Evolutionary conservation across 208 protist species (phyloP).

Genomic region (Trypanosoma conorhini): DNA sequence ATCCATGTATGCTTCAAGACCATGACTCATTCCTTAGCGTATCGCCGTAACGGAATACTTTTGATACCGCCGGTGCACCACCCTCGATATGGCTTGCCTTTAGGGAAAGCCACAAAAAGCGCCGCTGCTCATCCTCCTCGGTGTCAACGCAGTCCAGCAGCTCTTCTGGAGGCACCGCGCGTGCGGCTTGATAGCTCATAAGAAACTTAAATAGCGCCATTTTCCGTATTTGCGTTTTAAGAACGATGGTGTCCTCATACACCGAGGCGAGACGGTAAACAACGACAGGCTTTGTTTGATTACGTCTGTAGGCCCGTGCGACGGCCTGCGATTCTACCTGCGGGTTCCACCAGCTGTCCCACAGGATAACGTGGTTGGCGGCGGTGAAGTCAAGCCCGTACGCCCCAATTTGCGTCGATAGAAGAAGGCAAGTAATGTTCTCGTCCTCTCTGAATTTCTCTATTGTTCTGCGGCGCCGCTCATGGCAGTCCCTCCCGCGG

Average conservation of each 20-base stretch:
- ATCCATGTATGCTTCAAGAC: conserved; percentile 2
- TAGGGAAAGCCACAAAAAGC: conserved; percentile 56
- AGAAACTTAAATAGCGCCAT: conserved; percentile 79
- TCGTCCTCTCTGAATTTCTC: conserved; percentile 59
- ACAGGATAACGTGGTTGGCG: conserved; percentile 98
- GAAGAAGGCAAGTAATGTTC: conserved; percentile 75
- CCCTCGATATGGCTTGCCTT: conserved; percentile 52
- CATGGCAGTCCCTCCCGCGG: conserved; percentile 67
- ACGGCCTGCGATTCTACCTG: conserved; percentile 97
- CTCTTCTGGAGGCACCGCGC: conserved; percentile 43
- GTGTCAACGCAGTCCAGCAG: conserved; percentile 56
- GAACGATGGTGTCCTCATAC: conserved; percentile 50
- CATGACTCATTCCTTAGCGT: conserved; percentile 36
- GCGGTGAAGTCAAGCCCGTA: conserved; percentile 98
- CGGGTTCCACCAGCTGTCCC: conserved; percentile 99
- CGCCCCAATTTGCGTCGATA: conserved; percentile 97
- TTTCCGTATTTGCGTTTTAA: conserved; percentile 73
- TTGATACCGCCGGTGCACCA: conserved; percentile 37
- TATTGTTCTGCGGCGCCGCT: conserved; percentile 53
- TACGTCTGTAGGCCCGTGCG: conserved; percentile 97
- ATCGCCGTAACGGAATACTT: conserved; percentile 65
- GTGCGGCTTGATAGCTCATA: conserved; percentile 68
- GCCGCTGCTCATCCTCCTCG: conserved; percentile 52
- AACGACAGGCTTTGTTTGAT: conserved; percentile 96
- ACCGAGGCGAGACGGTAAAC: conserved; percentile 95